Conservation (phyloP, 2,329 filamentous ascomycete species). For the Colletotrichum sp. region DNA sequence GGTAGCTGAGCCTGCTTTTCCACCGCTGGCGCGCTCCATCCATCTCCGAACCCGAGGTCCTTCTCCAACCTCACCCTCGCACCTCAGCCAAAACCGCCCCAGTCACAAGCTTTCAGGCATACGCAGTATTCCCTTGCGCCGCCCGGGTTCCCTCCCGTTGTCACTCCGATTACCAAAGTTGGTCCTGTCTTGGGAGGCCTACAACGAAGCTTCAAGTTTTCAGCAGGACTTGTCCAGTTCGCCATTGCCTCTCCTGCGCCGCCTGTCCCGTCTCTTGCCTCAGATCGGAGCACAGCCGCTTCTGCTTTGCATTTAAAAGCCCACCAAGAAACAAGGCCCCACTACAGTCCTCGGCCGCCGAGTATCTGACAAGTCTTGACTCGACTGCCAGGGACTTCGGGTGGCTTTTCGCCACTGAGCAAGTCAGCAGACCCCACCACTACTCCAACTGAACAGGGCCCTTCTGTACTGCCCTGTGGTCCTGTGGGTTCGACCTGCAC, state of each 20-base stretch:
- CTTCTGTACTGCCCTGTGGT: constrained; percentile 21
- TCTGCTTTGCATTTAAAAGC: constrained; percentile 7
- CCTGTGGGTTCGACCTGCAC: constrained; percentile 20
- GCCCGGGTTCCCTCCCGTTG: constrained; percentile 1
- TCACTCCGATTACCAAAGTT: background rate
- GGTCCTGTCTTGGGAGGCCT: background rate
- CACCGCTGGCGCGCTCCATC: constrained; percentile 7
- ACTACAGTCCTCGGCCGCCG: constrained; percentile 12
- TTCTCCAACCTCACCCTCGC: background rate
- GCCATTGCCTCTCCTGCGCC: background rate
- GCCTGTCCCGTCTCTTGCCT: background rate
- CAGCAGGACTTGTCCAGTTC: background rate
- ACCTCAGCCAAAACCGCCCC: background rate
- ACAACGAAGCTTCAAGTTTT: background rate
- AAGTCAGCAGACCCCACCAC: constrained; percentile 23
- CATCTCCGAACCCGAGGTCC: constrained; percentile 10
- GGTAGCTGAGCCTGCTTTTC: background rate
- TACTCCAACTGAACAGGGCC: constrained; percentile 18
- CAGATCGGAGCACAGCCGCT: constrained; percentile 11
- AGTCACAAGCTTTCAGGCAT: constrained; percentile 12
- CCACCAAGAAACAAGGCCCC: constrained; percentile 13
- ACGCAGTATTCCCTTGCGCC: background rate
- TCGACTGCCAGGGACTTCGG: constrained; percentile 18
- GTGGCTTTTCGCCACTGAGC: constrained; percentile 22
- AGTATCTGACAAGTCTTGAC: constrained; percentile 22